A percentile compares a stretch with the other conserved stretches of the same genome.
These are phyloP conservation scores for Salix viminalis DNA, from an alignment of 345 rosid genomes.

Conservation along the genomic window DNA sequence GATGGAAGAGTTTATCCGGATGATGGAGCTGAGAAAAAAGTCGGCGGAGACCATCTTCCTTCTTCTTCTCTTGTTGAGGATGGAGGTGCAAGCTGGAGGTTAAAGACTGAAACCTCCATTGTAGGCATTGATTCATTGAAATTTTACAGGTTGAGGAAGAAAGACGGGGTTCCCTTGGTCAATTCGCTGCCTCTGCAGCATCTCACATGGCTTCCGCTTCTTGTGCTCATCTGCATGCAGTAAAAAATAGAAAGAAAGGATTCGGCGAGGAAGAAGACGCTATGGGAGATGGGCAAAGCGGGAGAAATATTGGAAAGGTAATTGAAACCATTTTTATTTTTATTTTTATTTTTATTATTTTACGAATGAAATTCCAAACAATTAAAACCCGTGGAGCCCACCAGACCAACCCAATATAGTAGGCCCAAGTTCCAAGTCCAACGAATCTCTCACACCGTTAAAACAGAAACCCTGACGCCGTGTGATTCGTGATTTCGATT, in stretches of 20 bases:
- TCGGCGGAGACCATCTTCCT: conserved; percentile 37
- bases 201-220: conserved; percentile 73
- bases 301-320: conserved; percentile 48
- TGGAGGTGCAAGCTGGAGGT: conserved; percentile 97
- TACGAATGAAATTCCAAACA: background rate
- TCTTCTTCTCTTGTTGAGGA: conserved; percentile 70
- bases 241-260: conserved; percentile 55
- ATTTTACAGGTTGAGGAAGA: conserved; percentile 69
- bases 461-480: background rate
- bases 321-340: no score
- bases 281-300: conserved; percentile 28
- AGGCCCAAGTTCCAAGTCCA: background rate
- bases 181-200: conserved; percentile 55
- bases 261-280: conserved; percentile 26
- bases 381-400: background rate
- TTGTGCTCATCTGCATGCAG: conserved; percentile 82
- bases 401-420: background rate
- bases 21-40: conserved; percentile 43
- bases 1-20: conserved; percentile 82
- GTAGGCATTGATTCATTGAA: conserved; percentile 15
- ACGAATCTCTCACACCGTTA: background rate
- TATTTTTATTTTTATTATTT: no score
- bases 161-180: conserved; percentile 78
- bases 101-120: conserved; percentile 32
- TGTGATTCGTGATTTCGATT: background rate